Evolutionary conservation across 2,329 filamentous ascomycete genomes (phyloP), one percentile per base, ranked within the genome.

Genomic region (Aspergillus bombycis): DNA sequence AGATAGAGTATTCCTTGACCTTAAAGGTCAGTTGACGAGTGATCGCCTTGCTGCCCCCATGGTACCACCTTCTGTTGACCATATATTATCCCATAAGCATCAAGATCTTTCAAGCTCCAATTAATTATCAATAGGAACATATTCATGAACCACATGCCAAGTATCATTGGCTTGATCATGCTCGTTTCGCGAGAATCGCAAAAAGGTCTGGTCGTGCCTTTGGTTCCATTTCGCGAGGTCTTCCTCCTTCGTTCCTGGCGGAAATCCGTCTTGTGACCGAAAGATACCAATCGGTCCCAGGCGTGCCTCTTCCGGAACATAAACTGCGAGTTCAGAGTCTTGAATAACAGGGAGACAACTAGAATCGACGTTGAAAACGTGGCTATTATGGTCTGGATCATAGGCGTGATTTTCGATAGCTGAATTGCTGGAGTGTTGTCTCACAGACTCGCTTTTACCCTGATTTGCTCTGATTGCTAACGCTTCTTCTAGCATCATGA

Each of bases 401-500:
- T 59, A 6, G 28, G 56, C 38, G 4, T 30, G 19, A 16, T 7
- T 16, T 4, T 50, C 41, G 14, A 2, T 19, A 8, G 19, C 4
- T 38, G 34, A 9, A 38, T 53, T 14, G 23, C 4, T 53, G 19
- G 21, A 1, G 21, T 12, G 8, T 14, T 21, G 28, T 11, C 4
- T 10, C 11, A 16, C 14, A 12, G 34, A 7, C 11, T 38, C 9
- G 10, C 11, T n/a, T 9, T 8, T 43, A 4, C 26, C 30, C 21
- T 58, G 28, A 21, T 23, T 38, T 23, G 58, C 34, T 6, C 48
- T 65, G 3, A 60, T 53, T 14, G 43, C 56, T 55, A 60, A 58
- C n/a, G 41, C 67, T 59, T 77, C 75, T 61, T 78, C 75, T 3
- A 77, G 21, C n/a, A 60, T 61, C 45, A 77, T 75, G 19, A 78